phyloP scores from a whole-genome alignment of 2,329 filamentous ascomycete genomes.

The Pestalotiopsis sp. region DNA sequence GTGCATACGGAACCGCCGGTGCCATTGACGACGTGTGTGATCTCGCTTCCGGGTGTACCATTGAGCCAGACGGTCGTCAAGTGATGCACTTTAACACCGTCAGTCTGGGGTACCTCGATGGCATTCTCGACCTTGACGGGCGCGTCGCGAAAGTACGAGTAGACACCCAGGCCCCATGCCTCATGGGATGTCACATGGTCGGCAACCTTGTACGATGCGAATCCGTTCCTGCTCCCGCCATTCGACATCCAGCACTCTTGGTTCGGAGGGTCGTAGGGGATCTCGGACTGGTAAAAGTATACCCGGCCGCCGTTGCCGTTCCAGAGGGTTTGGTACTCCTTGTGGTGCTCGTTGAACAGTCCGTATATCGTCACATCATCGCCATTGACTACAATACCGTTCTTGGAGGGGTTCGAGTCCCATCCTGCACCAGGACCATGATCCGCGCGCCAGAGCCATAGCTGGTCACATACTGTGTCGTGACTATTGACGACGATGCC shows the following conservation, averaged over 20 bases:
- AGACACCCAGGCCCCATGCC: constrained; percentile 35
- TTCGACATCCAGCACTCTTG: constrained; percentile 30
- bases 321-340: constrained; percentile 36
- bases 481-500: constrained; percentile 33
- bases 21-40: constrained; percentile 33
- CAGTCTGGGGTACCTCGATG: constrained; percentile 28
- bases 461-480: constrained; percentile 32
- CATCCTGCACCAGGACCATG: constrained; percentile 31
- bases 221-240: constrained; percentile 29
- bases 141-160: constrained; percentile 36
- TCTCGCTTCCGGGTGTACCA: constrained; percentile 31
- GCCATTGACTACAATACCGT: constrained; percentile 34
- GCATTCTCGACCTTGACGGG: constrained; percentile 35
- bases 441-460: constrained; percentile 37
- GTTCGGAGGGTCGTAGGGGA: constrained; percentile 34
- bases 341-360: constrained; percentile 36
- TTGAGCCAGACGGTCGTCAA: constrained; percentile 35
- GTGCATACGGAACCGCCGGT: constrained; percentile 29
- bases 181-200: constrained; percentile 30
- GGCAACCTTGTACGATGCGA: constrained; percentile 35
- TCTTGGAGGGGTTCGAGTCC: constrained; percentile 31
- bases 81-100: constrained; percentile 31
- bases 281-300: constrained; percentile 38
- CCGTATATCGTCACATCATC: constrained; percentile 33
- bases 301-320: constrained; percentile 31